phyloP scores from a whole-genome alignment of 2,329 filamentous ascomycete genomes.

The Penicillium sp. region DNA sequence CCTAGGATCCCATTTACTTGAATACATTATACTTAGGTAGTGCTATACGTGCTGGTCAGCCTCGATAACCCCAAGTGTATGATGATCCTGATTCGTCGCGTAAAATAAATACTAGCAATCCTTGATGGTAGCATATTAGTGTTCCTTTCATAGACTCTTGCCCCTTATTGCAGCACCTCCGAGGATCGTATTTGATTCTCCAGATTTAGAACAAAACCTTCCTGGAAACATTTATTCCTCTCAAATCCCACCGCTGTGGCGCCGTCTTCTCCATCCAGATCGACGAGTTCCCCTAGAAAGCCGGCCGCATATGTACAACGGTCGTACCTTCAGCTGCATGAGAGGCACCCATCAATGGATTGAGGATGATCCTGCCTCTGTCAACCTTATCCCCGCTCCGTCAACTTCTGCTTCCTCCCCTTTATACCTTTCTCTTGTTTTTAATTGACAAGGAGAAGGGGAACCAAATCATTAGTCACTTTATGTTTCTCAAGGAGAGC shows the following conservation, averaged over 20 bases:
- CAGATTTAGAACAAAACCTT: slow-evolving; percentile 37
- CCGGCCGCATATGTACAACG: slow-evolving; percentile 24
- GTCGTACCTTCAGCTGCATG: slow-evolving; percentile 11
- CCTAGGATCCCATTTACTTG: no score
- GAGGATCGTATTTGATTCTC: no score
- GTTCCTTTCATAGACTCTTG: no score
- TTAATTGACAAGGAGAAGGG: slow-evolving; percentile 13
- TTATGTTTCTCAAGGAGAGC: slow-evolving; percentile 19
- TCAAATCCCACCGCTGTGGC: slow-evolving; percentile 25
- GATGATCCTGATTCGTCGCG: no score
- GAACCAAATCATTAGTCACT: slow-evolving; percentile 24
- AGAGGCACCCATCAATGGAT: slow-evolving; percentile 17
- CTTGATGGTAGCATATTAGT: no score
- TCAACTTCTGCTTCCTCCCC: background rate
- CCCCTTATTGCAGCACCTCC: no score
- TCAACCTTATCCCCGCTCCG: no score
- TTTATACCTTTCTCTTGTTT: slow-evolving; percentile 21
- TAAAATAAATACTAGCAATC: no score
- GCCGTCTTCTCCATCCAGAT: slow-evolving; percentile 28
- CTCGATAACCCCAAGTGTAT: no score
- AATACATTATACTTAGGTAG: no score
- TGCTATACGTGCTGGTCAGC: no score
- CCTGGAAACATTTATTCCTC: slow-evolving; percentile 23
- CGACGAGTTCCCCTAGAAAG: slow-evolving; percentile 22
- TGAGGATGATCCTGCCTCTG: slow-evolving; percentile 6